A percentile compares a stretch with the other conserved stretches of the same genome.
phyloP scores from a whole-genome alignment of 805 yeast species.

The Lipomyces japonicus region DNA sequence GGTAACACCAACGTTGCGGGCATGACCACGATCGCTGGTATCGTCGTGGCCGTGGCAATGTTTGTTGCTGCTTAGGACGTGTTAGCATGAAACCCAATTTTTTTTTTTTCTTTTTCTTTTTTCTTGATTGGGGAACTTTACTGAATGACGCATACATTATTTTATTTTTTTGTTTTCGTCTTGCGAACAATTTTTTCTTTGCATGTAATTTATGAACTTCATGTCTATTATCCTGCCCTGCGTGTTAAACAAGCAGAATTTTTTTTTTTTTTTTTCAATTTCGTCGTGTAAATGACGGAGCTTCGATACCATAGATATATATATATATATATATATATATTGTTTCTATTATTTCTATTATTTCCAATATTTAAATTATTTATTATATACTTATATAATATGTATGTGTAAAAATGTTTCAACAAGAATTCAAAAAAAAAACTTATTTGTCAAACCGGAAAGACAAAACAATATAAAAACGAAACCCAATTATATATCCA shows the following conservation, averaged over 20 bases:
- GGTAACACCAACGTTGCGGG: neutral
- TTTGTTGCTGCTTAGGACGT: neutral
- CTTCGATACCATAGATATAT: no score
- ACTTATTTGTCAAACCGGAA: neutral
- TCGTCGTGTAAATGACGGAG: no score
- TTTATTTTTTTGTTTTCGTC: neutral
- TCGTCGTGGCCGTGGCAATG: neutral
- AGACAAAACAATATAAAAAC: neutral
- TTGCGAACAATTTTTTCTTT: neutral
- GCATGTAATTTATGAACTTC: neutral
- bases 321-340: neutral
- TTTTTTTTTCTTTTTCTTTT: no score
- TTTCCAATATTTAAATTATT: neutral
- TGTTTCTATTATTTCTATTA: neutral
- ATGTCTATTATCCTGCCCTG: neutral
- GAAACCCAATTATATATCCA: no score
- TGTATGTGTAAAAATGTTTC: neutral
- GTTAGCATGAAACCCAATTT: no score
- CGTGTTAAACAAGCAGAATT: neutral
- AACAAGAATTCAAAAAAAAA: neutral
- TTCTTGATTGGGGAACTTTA: no score
- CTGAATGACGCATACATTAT: neutral
- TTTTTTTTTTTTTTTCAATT: neutral
- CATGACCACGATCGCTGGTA: conserved; percentile 1
- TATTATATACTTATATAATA: neutral